Conservation (phyloP, 345 rosid species). For the Acer campestre region DNA sequence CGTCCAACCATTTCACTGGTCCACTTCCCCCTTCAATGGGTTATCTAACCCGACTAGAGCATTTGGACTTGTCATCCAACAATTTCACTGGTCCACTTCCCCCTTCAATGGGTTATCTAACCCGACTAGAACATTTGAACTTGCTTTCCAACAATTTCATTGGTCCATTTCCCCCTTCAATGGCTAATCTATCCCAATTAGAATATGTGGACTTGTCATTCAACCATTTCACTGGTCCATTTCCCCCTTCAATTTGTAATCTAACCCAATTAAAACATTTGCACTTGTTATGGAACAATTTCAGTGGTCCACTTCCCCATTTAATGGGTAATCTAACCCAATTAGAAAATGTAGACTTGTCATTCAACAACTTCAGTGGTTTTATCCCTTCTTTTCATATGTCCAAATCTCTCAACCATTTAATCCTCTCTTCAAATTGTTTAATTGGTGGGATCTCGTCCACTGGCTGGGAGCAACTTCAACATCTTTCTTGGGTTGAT, state of each 20-base stretch:
- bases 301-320: conserved; percentile 27
- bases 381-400: conserved; percentile 30
- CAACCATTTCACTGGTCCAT: conserved; percentile 5
- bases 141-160: too few species aligned
- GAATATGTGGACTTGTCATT: too few species aligned
- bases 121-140: too few species aligned
- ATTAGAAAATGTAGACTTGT: conserved; percentile 34
- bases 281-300: too few species aligned
- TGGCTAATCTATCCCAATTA: too few species aligned
- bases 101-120: too few species aligned
- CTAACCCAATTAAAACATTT: too few species aligned
- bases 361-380: conserved; percentile 33
- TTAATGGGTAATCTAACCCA: conserved; percentile 25
- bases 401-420: conserved; percentile 23
- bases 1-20: conserved; percentile 8
- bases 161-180: too few species aligned
- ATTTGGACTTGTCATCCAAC: conserved; percentile 41
- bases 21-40: conserved; percentile 28
- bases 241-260: too few species aligned
- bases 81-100: not conserved
- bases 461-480: conserved; percentile 25
- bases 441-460: too few species aligned
- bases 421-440: conserved; percentile 27
- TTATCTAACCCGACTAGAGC: conserved; percentile 19
- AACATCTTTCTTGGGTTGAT: conserved; percentile 31